Percentiles rank a stretch among this genome's conserved stretches.
Evolutionary conservation across 2,329 filamentous ascomycete genomes (phyloP).

Genomic region (Sarocladiaceae sp.): DNA sequence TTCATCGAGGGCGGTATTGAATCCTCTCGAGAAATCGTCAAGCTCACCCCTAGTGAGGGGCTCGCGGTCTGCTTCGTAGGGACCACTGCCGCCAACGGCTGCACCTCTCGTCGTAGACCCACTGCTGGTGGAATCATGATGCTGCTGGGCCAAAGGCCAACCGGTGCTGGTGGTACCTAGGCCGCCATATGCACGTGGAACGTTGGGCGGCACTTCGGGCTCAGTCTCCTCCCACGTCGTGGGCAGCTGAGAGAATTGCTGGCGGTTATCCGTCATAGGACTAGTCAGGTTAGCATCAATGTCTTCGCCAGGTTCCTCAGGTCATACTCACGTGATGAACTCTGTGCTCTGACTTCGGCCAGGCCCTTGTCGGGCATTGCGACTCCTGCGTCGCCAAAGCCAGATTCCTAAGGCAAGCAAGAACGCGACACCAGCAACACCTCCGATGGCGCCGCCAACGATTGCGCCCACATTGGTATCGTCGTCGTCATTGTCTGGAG

Average conservation of each 20-base stretch:
- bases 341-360: constrained; percentile 30
- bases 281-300: constrained; percentile 19
- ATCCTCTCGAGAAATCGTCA: constrained; percentile 1
- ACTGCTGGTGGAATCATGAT: background rate
- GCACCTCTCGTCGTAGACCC: background rate
- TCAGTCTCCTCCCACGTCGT: constrained; percentile 21
- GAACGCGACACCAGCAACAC: constrained; percentile 38
- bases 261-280: constrained; percentile 19
- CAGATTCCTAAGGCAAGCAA: constrained; percentile 34
- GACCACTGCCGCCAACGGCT: constrained; percentile 4
- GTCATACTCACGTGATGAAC: constrained; percentile 33
- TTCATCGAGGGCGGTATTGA: constrained; percentile 10
- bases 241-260: constrained; percentile 23
- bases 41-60: constrained; percentile 5
- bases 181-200: constrained; percentile 12
- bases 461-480: constrained; percentile 36
- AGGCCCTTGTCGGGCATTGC: constrained; percentile 36
- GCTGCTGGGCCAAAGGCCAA: constrained; percentile 7
- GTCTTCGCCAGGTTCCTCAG: background rate
- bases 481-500: constrained; percentile 3
- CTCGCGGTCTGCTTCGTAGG: constrained; percentile 11
- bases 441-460: constrained; percentile 48
- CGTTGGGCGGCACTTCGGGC: constrained; percentile 10
- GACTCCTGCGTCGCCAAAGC: constrained; percentile 30
- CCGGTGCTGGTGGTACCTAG: background rate